phyloP scores from a whole-genome alignment of 1,284 basidiomycete species.

The Sanghuangporus weigelae region DNA sequence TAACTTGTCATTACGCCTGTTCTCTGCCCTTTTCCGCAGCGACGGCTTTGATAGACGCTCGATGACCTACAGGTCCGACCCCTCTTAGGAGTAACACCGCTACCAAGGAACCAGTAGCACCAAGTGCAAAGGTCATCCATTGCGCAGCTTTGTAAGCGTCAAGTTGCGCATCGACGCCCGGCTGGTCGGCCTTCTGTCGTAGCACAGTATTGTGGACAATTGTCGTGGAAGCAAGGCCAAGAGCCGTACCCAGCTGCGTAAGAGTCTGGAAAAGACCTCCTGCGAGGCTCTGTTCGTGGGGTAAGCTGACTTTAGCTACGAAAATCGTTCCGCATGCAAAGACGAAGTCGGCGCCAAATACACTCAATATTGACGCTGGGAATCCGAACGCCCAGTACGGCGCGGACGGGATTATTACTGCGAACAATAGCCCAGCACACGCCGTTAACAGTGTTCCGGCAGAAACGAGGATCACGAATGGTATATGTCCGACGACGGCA shows the following conservation, averaged over 20 bases:
- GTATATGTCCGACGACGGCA: slow-evolving; percentile 50
- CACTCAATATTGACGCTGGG: slow-evolving; percentile 66
- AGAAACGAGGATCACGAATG: slow-evolving; percentile 54
- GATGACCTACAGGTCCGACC: slow-evolving; percentile 54
- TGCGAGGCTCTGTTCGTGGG: slow-evolving; percentile 75
- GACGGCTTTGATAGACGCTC: neutral
- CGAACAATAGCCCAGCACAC: slow-evolving; percentile 65
- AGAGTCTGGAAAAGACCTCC: slow-evolving; percentile 76
- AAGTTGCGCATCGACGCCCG: slow-evolving; percentile 38
- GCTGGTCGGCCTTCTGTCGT: slow-evolving; percentile 25
- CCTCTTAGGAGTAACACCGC: slow-evolving; percentile 49
- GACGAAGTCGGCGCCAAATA: slow-evolving; percentile 78
- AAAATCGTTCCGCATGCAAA: slow-evolving; percentile 73
- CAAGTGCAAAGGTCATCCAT: slow-evolving; percentile 61
- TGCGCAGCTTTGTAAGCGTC: slow-evolving; percentile 55
- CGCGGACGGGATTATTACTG: slow-evolving; percentile 53
- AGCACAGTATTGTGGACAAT: slow-evolving; percentile 63
- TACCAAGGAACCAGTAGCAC: slow-evolving; percentile 48
- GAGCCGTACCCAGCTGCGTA: slow-evolving; percentile 69
- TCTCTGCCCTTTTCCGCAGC: neutral
- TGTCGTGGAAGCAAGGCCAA: slow-evolving; percentile 72
- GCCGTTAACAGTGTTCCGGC: slow-evolving; percentile 59
- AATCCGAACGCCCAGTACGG: slow-evolving; percentile 82
- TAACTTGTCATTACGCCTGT: neutral
- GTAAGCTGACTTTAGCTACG: slow-evolving; percentile 64